Conservation (phyloP, 164 flowering plant genomes). For the Cinnamomum chago region DNA sequence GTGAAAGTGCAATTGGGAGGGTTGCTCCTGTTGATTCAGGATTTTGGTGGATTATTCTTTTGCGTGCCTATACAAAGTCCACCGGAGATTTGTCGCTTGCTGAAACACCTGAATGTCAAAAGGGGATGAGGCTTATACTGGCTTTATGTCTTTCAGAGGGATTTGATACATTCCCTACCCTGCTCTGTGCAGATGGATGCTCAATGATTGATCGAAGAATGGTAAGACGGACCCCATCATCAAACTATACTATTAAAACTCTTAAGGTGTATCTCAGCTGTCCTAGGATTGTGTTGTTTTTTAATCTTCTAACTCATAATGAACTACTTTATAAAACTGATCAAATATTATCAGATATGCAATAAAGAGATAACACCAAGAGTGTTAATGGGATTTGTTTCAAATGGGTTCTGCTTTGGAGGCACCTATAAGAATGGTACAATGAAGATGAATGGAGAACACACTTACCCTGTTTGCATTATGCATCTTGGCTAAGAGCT, state of each 20-base stretch:
- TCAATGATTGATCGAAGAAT: slow-evolving; percentile 29
- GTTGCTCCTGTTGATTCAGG: slow-evolving; percentile 36
- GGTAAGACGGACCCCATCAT: slow-evolving; percentile 27
- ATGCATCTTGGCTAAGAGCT: slow-evolving; percentile 36
- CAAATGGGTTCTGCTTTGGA: slow-evolving; percentile 31
- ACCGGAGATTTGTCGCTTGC: slow-evolving; percentile 28
- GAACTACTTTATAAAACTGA: slow-evolving; percentile 13
- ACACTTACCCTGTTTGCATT: slow-evolving; percentile 63
- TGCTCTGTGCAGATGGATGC: slow-evolving; percentile 32
- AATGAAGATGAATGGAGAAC: slow-evolving; percentile 35
- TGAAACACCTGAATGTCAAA: slow-evolving; percentile 27
- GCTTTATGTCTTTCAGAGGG: slow-evolving; percentile 29
- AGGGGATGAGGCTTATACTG: slow-evolving; percentile 30
- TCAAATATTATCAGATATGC: slow-evolving; percentile 22
- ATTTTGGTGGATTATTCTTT: slow-evolving; percentile 32
- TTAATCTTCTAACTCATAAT: slow-evolving; percentile 32
- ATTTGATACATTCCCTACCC: slow-evolving; percentile 31
- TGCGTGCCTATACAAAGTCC: slow-evolving; percentile 29
- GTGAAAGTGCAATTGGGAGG: slow-evolving; percentile 33
- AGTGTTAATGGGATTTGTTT: too few species aligned
- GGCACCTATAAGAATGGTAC: slow-evolving; percentile 53
- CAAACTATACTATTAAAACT: slow-evolving; percentile 47
- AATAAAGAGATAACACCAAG: too few species aligned
- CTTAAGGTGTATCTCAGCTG: slow-evolving; percentile 34
- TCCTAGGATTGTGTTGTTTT: slow-evolving; percentile 56